Base-by-base conservation (phyloP, 768 basidiomycete genomes). In the Tricholoma sp. region DNA sequence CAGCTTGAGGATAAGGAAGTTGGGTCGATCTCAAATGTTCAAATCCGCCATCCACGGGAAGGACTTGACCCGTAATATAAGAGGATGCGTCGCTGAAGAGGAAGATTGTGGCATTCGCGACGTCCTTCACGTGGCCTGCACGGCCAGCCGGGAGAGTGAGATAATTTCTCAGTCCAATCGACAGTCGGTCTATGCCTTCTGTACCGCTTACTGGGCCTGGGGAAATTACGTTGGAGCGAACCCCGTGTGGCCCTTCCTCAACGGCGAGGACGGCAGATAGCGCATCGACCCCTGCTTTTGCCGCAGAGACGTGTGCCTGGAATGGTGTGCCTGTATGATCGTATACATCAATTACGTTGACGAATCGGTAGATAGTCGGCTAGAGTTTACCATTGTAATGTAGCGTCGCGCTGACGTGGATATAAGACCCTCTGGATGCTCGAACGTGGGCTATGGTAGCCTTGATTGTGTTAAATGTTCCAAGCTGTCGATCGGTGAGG, bases 191-290 rank as follows among this genome's bases (percentile, higher is more conserved):
- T 71, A 80, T 74, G 54, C 88, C 88, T 69, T 89, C 92, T 1
- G 96, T 97, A 9, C 78, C 83, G 4, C 64, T 80, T 57, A 96
- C 95, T 5, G 90, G 86, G 3, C 94, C 89, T 4, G 92, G 91
- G 3, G 91, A 80, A 63, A 94, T 85, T 49, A 90, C 84, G 64
- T 93, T 97, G 16, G 91, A 91, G 47, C 95, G 85, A 18, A 98
- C 85, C n/a, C 96, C 96, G 63, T 84, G 81, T 4, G 95, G 96
- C 1, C 95, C 96, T 73, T 96, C 94, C 73, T 98, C 95, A 11
- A 96, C 83, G 1, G 95, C 94, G 24, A 98, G 72, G 2, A 91
- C 94, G 1, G 80, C 79, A 55, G 90, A 91, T 5, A 94, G 76
- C 0, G 94, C 93, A 67, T 99, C 95, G 34, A 98, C 84, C 16